A percentile compares a stretch with the other conserved stretches of the same genome.
Conservation (phyloP, 768 basidiomycete genomes). For the Boletus fagicola region DNA sequence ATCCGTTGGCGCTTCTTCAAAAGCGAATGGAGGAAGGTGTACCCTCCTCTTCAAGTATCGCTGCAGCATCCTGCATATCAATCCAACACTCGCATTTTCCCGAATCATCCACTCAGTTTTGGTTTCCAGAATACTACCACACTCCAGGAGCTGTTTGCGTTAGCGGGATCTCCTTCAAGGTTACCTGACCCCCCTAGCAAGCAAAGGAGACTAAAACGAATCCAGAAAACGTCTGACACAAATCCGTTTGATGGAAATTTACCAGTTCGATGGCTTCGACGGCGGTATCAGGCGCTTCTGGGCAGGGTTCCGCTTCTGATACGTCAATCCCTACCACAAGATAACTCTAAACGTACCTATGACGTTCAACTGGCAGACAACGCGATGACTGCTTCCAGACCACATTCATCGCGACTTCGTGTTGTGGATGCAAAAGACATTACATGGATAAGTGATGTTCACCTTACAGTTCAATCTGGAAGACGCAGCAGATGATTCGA, state of each 20-base stretch:
- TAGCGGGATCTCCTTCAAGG: conserved; percentile 39
- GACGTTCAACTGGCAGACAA: conserved; percentile 32
- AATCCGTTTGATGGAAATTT: conserved; percentile 20
- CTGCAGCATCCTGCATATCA: conserved; percentile 18
- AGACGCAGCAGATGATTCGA: conserved; percentile 1
- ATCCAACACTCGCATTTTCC: conserved; percentile 9
- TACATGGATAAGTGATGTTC: conserved; percentile 34
- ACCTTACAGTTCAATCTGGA: neutral
- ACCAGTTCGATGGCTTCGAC: conserved; percentile 37
- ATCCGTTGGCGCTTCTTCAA: conserved; percentile 65
- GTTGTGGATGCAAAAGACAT: conserved; percentile 31
- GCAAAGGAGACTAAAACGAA: conserved; percentile 4
- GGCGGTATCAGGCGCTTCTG: conserved; percentile 61
- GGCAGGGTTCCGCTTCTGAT: conserved; percentile 56
- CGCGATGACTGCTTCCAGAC: conserved; percentile 26
- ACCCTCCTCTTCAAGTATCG: conserved; percentile 58
- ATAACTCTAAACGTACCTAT: conserved; percentile 20
- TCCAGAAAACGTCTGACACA: neutral
- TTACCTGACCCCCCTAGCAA: conserved; percentile 33
- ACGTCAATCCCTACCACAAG: conserved; percentile 22
- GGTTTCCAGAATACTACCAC: conserved; percentile 44
- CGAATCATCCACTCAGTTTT: conserved; percentile 31
- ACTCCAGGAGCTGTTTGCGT: conserved; percentile 44
- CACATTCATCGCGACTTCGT: conserved; percentile 20
- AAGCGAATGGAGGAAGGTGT: conserved; percentile 50